Conservation (phyloP, 1,284 basidiomycete species). For the Cryptococcus sp. region DNA sequence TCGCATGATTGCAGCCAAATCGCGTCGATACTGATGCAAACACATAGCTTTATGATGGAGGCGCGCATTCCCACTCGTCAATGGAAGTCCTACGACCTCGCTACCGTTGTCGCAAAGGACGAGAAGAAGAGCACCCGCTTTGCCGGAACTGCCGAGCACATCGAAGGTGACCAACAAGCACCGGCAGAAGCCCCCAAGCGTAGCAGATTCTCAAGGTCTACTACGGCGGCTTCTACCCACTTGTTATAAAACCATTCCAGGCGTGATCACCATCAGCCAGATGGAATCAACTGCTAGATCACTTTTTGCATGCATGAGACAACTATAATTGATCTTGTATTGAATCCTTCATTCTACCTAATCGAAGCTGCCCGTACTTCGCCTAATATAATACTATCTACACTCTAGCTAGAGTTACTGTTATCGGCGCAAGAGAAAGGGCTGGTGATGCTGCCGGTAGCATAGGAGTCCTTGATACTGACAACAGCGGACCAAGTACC, state of each 20-base stretch:
- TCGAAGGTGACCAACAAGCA: conserved; percentile 9
- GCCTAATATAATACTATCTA: too few relatives aligned
- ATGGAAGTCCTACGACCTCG: conserved; percentile 46
- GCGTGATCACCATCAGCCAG: too few relatives aligned
- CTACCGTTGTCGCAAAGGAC: conserved; percentile 37
- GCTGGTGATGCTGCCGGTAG: conserved; percentile 38
- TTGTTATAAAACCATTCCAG: too few relatives aligned
- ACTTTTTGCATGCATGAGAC: too few relatives aligned
- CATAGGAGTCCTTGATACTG: conserved; percentile 46
- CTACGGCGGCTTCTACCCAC: too few relatives aligned
- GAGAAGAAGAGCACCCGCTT: conserved; percentile 37
- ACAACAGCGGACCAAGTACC: conserved; percentile 49
- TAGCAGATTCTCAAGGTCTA: background rate
- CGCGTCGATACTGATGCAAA: background rate
- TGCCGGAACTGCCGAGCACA: conserved; percentile 27
- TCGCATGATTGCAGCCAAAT: background rate
- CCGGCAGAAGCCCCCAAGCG: background rate
- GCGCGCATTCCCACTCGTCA: conserved; percentile 45
- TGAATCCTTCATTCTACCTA: too few relatives aligned
- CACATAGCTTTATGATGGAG: conserved; percentile 39
- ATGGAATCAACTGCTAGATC: too few relatives aligned
- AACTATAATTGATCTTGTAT: too few relatives aligned
- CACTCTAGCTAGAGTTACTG: conserved; percentile 20
- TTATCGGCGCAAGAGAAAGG: conserved; percentile 52
- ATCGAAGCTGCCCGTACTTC: too few relatives aligned